Evolutionary conservation across 371 early-diverging fungal species (phyloP).

Genomic region (Syncephalastrum monosporum): DNA sequence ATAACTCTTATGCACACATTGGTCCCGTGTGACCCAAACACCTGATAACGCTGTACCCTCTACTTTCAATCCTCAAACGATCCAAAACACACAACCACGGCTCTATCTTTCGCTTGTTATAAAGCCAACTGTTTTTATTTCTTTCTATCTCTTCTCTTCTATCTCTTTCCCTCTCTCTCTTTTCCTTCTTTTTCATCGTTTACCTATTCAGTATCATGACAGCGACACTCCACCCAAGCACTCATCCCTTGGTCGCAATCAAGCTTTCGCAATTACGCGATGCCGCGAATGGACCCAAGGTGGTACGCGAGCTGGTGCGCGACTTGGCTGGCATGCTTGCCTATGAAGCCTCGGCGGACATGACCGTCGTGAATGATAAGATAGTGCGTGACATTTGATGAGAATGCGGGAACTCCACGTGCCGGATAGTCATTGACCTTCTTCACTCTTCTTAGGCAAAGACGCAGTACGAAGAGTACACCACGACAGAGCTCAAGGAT

Average conservation of each 20-base stretch:
- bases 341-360: conserved; percentile 66
- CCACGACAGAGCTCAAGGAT: conserved; percentile 48
- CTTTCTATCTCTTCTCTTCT: conserved; percentile 10
- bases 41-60: too few species aligned
- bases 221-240: conserved; percentile 34
- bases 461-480: conserved; percentile 53
- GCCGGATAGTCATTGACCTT: not conserved
- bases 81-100: not conserved
- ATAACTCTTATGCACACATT: too few species aligned
- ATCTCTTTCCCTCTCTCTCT: conserved; percentile 7
- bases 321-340: conserved; percentile 66
- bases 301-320: conserved; percentile 65
- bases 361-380: conserved; percentile 41
- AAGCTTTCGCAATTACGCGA: conserved; percentile 75
- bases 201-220: conserved; percentile 8
- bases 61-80: not conserved
- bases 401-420: not conserved
- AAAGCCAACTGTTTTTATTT: conserved; percentile 11
- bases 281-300: conserved; percentile 52
- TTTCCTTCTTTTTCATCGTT: conserved; percentile 20
- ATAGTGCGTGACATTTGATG: conserved; percentile 24
- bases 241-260: conserved; percentile 70
- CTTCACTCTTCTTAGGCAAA: conserved; percentile 29
- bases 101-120: conserved; percentile 10
- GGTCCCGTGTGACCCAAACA: too few species aligned